These are phyloP conservation scores for Ascochyta koolunga DNA, from an alignment of 2,329 filamentous ascomycete species.

Conservation along the genomic window DNA sequence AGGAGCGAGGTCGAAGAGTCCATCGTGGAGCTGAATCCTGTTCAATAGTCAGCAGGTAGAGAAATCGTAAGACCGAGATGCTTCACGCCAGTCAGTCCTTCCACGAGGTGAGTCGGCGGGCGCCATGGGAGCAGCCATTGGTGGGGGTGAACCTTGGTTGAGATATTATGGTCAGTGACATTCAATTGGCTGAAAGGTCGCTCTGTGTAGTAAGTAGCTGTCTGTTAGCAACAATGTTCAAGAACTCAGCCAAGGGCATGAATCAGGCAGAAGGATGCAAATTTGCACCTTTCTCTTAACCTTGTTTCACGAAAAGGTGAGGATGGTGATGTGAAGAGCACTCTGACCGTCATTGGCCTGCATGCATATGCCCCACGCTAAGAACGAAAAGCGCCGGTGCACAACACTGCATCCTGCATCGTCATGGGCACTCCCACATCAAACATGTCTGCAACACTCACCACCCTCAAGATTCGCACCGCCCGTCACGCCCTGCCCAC, in stretches of 20 bases:
- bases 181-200: background rate
- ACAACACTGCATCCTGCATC: slow-evolving; percentile 30
- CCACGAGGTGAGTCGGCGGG: background rate
- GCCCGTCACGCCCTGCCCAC: slow-evolving; percentile 14
- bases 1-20: slow-evolving; percentile 19
- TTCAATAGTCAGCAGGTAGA: background rate
- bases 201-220: background rate
- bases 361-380: slow-evolving; percentile 25
- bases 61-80: background rate
- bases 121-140: background rate
- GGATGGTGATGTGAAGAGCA: background rate
- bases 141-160: background rate
- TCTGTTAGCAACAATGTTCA: background rate
- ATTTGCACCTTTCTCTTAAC: slow-evolving; percentile 2
- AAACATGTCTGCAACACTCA: slow-evolving; percentile 40
- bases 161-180: background rate
- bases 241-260: background rate
- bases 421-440: slow-evolving; percentile 32
- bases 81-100: slow-evolving; percentile 1
- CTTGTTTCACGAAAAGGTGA: slow-evolving; percentile 1
- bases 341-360: slow-evolving; percentile 7
- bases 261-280: slow-evolving; percentile 3
- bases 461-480: slow-evolving; percentile 20
- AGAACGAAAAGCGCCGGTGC: slow-evolving; percentile 29
- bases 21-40: slow-evolving; percentile 18